Conservation (phyloP, 176 grass and related monocot genomes). For the Musa troglodytarum region DNA sequence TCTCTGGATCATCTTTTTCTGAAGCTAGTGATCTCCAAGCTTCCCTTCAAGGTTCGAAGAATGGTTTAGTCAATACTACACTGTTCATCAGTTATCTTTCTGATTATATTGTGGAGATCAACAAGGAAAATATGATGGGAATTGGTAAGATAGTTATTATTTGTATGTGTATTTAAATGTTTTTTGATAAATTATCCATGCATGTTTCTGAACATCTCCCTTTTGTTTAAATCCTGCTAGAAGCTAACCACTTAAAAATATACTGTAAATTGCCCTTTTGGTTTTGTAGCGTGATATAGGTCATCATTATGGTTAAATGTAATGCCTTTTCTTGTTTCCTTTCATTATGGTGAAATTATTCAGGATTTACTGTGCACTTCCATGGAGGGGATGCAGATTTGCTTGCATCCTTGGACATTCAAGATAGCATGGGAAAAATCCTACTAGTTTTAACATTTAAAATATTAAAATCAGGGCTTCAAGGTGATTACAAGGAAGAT, state of each 20-base stretch:
- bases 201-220: not conserved
- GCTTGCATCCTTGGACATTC: too few species aligned
- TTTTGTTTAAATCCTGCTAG: not conserved
- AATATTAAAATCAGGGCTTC: too few species aligned
- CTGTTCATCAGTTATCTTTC: constrained; percentile 75
- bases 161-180: constrained; percentile 1
- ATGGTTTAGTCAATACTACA: constrained; percentile 84
- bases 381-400: too few species aligned
- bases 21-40: constrained; percentile 50
- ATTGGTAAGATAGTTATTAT: constrained; percentile 44
- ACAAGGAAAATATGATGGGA: constrained; percentile 54
- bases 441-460: too few species aligned
- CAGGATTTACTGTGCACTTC: not conserved
- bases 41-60: constrained; percentile 52
- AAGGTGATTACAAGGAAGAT: too few species aligned
- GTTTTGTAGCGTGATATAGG: constrained; percentile 2
- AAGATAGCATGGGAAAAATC: too few species aligned
- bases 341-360: constrained; percentile 11
- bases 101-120: constrained; percentile 75
- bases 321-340: not conserved
- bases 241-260: not conserved
- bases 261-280: not conserved
- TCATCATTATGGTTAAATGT: not conserved
- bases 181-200: constrained; percentile 1
- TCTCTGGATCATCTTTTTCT: constrained; percentile 60